A percentile compares a stretch with the other conserved stretches of the same genome.
These are phyloP conservation scores for Xerocomellus intermedius DNA, from an alignment of 768 basidiomycete genomes.

Conservation along the genomic window DNA sequence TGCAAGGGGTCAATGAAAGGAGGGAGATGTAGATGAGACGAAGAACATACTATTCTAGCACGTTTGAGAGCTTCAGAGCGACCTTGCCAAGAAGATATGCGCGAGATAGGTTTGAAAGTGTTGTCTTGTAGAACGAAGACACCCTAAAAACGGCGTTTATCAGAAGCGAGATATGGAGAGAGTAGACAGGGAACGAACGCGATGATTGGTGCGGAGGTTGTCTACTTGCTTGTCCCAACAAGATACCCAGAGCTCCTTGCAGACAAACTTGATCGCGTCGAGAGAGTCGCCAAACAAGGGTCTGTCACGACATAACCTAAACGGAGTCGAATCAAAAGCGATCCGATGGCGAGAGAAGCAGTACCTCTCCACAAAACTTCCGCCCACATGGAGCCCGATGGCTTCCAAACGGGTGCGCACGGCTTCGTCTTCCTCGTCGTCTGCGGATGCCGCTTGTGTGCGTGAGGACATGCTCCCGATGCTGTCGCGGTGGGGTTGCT, in stretches of 20 bases:
- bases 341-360: neutral
- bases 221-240: slow-evolving; percentile 96
- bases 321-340: neutral
- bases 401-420: slow-evolving; percentile 68
- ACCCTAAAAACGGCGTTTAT: slow-evolving; percentile 49
- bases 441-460: slow-evolving; percentile 9
- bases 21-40: neutral
- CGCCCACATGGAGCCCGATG: slow-evolving; percentile 38
- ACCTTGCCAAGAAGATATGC: slow-evolving; percentile 81
- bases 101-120: slow-evolving; percentile 78
- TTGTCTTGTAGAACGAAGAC: slow-evolving; percentile 94
- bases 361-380: neutral
- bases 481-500: slow-evolving; percentile 35
- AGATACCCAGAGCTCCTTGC: slow-evolving; percentile 88
- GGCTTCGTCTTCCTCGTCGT: slow-evolving; percentile 74
- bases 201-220: slow-evolving; percentile 91
- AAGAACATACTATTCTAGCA: slow-evolving; percentile 62
- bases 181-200: slow-evolving; percentile 48
- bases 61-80: slow-evolving; percentile 66
- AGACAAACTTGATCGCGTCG: slow-evolving; percentile 91
- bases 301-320: slow-evolving; percentile 73
- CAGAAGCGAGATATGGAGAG: neutral
- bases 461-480: slow-evolving; percentile 28
- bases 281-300: slow-evolving; percentile 78
- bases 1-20: neutral